Conservation (phyloP, 2,329 filamentous ascomycete species). For the Zarea fungicola region DNA sequence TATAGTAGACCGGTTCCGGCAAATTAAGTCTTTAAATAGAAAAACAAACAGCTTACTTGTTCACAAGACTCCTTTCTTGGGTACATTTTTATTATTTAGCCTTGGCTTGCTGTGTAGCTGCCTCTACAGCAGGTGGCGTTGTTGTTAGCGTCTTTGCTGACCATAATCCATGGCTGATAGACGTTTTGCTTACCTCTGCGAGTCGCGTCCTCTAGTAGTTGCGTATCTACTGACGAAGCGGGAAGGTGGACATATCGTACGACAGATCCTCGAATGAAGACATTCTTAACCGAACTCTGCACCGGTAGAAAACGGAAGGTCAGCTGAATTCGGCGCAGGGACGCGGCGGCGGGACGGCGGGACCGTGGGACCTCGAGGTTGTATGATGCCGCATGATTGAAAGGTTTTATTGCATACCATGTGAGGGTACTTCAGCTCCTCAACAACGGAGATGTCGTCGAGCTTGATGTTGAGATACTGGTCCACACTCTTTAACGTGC, state of each 20-base stretch:
- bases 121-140: slow-evolving; percentile 45
- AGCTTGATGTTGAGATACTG: slow-evolving; percentile 99
- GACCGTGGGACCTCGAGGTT: no score
- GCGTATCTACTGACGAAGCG: slow-evolving; percentile 74
- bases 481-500: slow-evolving; percentile 93
- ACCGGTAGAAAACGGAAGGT: neutral
- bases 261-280: slow-evolving; percentile 90
- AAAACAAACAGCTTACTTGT: neutral
- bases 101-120: slow-evolving; percentile 52
- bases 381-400: neutral
- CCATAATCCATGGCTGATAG: no score
- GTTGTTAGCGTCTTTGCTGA: no score
- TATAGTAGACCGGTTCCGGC: neutral
- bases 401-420: slow-evolving; percentile 50
- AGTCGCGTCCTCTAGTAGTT: slow-evolving; percentile 84
- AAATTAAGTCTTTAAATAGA: neutral
- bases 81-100: slow-evolving; percentile 40
- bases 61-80: neutral
- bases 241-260: slow-evolving; percentile 91
- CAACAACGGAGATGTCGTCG: slow-evolving; percentile 87
- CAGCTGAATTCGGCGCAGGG: neutral
- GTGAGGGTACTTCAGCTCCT: slow-evolving; percentile 93
- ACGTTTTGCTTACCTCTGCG: slow-evolving; percentile 76
- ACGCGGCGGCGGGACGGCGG: neutral
- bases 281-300: slow-evolving; percentile 79